Percentiles rank a stretch among this genome's conserved stretches.
Evolutionary conservation across 805 yeast species (phyloP).

Genomic region (Ogataea neopini): DNA sequence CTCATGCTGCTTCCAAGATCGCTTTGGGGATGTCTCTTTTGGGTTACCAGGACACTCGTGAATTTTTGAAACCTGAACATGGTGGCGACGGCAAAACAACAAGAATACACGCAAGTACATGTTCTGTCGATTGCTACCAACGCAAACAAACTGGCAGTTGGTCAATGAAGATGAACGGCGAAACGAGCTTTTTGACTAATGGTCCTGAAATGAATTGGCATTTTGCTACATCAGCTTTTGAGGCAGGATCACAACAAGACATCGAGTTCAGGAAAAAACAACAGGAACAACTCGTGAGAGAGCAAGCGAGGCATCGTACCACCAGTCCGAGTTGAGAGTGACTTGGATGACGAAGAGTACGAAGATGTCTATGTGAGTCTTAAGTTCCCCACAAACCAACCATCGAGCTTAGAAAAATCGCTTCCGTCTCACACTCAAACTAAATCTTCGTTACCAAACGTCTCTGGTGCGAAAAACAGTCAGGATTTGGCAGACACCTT

Average conservation of each 20-base stretch:
- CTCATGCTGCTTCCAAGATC: constrained; percentile 93
- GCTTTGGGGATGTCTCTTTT: constrained; percentile 79
- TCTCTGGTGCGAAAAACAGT: background rate
- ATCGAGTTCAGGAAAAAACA: constrained; percentile 52
- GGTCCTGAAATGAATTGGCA: constrained; percentile 97
- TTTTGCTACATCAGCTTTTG: constrained; percentile 61
- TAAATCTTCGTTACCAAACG: background rate
- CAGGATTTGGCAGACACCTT: constrained; percentile 13
- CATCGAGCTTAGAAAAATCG: constrained; percentile 19
- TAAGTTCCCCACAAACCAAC: constrained; percentile 45
- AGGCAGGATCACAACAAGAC: constrained; percentile 91
- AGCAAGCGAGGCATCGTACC: constrained; percentile 30
- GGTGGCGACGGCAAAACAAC: constrained; percentile 40
- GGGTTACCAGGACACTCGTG: constrained; percentile 52
- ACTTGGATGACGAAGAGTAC: constrained; percentile 33
- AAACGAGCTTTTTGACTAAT: constrained; percentile 61
- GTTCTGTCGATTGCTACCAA: constrained; percentile 72
- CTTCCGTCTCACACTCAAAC: constrained; percentile 1
- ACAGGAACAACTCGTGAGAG: constrained; percentile 21
- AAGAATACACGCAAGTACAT: constrained; percentile 70
- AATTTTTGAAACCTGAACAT: constrained; percentile 47
- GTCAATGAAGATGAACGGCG: constrained; percentile 69
- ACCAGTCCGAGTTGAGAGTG: constrained; percentile 7
- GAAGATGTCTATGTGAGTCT: constrained; percentile 56
- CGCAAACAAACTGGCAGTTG: constrained; percentile 44